A percentile compares a stretch with the other conserved stretches of the same genome.
These are phyloP conservation scores for Lactarius evosmus DNA, from an alignment of 768 basidiomycete species.

Conservation along the genomic window DNA sequence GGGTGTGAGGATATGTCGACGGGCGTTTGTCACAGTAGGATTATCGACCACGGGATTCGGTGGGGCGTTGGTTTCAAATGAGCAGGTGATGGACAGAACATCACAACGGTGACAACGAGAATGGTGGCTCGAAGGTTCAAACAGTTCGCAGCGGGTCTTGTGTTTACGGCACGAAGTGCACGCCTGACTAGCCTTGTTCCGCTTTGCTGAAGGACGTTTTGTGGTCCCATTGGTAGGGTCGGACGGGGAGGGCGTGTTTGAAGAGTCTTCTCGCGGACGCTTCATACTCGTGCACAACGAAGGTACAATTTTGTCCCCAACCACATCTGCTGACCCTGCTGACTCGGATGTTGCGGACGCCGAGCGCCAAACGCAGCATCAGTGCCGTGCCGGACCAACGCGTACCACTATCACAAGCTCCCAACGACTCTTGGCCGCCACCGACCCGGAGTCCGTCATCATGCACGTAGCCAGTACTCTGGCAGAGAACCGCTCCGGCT, in stretches of 20 bases:
- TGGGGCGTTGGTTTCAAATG: conserved; percentile 40
- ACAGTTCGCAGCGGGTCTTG: conserved; percentile 49
- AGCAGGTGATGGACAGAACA: conserved; percentile 46
- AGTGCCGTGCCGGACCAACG: background rate
- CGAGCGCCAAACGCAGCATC: background rate
- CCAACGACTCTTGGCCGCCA: background rate
- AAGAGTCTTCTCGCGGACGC: conserved; percentile 8
- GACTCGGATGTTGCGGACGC: background rate
- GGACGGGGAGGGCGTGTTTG: background rate
- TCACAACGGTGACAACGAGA: conserved; percentile 49
- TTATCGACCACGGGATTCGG: conserved; percentile 31
- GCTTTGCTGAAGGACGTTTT: conserved; percentile 17
- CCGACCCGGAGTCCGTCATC: background rate
- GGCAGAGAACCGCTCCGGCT: background rate
- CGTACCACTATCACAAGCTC: background rate
- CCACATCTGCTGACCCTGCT: too few relatives aligned
- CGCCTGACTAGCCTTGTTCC: conserved; percentile 32
- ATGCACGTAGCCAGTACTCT: background rate
- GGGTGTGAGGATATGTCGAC: background rate
- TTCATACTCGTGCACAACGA: conserved; percentile 14
- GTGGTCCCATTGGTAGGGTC: background rate
- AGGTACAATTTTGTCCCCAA: background rate
- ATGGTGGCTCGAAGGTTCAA: conserved; percentile 37
- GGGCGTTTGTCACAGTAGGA: background rate
- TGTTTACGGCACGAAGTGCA: conserved; percentile 47